Percentiles rank a stretch among this genome's conserved stretches.
These are phyloP conservation scores for Stephania japonica DNA, from an alignment of 164 flowering plant species.

Conservation along the genomic window DNA sequence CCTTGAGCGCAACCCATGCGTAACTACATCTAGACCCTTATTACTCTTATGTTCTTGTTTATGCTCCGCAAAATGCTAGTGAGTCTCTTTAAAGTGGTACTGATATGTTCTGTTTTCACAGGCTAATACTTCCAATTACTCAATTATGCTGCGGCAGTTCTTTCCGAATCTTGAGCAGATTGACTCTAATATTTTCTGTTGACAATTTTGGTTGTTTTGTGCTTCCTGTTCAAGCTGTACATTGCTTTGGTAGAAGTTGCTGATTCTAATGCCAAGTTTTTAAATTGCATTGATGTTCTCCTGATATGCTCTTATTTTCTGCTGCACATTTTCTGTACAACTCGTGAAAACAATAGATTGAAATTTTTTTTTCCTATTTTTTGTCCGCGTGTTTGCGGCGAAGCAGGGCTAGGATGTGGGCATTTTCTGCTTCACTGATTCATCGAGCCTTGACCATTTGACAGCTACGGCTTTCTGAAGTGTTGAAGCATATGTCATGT, in stretches of 20 bases:
- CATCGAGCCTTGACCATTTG: too few species aligned
- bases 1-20: conserved; percentile 93
- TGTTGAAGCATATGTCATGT: too few species aligned
- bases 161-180: conserved; percentile 82
- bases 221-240: background rate
- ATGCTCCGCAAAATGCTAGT: background rate
- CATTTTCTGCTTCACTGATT: too few species aligned
- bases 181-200: conserved; percentile 43
- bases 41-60: background rate
- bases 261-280: background rate
- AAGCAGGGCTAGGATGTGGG: too few species aligned
- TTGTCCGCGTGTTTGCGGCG: too few species aligned
- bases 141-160: conserved; percentile 36
- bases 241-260: background rate
- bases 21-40: conserved; percentile 30
- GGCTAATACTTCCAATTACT: conserved; percentile 65
- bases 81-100: background rate
- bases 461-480: too few species aligned
- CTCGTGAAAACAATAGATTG: too few species aligned
- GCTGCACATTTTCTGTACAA: too few species aligned
- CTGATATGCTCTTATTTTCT: too few species aligned
- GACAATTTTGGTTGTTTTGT: background rate
- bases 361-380: too few species aligned
- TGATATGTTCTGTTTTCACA: conserved; percentile 27
- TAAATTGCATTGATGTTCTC: background rate